phyloP scores from a whole-genome alignment of 139 green algal species.

The Chlorella sp. region DNA sequence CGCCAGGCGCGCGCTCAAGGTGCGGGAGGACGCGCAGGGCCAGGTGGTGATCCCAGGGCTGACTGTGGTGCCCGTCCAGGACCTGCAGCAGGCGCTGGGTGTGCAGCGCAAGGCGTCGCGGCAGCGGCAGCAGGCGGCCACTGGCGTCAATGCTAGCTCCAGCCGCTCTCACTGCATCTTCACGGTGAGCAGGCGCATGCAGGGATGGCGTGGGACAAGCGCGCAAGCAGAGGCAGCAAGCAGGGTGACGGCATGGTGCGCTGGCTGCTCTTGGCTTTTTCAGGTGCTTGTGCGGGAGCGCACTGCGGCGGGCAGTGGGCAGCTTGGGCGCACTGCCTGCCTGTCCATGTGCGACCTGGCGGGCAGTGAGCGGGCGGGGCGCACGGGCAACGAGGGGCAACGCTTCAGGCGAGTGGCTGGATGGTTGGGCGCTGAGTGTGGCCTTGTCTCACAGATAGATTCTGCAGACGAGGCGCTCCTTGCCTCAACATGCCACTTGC shows the following conservation, averaged over 20 bases:
- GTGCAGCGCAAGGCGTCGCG: conserved; percentile 32
- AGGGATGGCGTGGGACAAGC: too few species aligned
- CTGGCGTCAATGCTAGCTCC: conserved; percentile 59
- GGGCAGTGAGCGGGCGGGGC: conserved; percentile 57
- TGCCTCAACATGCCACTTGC: background rate
- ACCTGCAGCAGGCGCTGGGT: conserved; percentile 33
- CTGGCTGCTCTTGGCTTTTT: too few species aligned
- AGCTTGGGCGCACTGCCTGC: conserved; percentile 11
- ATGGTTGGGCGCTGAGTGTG: too few species aligned
- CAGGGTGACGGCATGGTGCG: too few species aligned
- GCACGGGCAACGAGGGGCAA: conserved; percentile 61
- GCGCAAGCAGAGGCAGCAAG: too few species aligned
- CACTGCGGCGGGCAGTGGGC: too few species aligned
- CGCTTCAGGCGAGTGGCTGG: conserved; percentile 47
- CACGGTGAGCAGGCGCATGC: conserved; percentile 47
- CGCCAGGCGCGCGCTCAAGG: conserved; percentile 14
- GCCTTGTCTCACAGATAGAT: too few species aligned
- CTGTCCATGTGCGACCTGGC: conserved; percentile 76
- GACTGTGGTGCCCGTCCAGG: background rate
- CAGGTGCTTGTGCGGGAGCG: too few species aligned
- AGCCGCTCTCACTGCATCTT: conserved; percentile 75
- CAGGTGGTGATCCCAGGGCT: conserved; percentile 5
- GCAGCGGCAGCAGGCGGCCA: conserved; percentile 52
- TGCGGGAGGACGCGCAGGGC: conserved; percentile 46
- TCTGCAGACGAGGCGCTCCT: too few species aligned